A percentile compares a stretch with the other conserved stretches of the same genome.
Conservation (phyloP, 768 basidiomycete genomes). For the Tylopilus subfusipes region DNA sequence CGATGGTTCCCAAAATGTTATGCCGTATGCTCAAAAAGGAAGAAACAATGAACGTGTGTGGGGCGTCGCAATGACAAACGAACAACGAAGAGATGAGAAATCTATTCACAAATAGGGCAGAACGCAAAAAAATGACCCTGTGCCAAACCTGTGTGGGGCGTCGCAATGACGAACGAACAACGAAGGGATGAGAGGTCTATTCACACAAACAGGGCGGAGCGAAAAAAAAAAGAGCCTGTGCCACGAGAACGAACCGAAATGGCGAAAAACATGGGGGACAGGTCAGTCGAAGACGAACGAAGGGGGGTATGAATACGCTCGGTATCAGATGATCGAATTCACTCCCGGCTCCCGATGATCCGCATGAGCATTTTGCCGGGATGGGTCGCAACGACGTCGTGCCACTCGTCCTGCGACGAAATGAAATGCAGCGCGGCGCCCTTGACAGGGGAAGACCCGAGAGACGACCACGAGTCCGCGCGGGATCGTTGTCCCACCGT, state of each 20-base stretch:
- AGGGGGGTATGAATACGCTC: background rate
- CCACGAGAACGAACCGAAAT: conserved; percentile 7
- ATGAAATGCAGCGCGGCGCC: conserved; percentile 42
- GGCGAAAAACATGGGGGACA: background rate
- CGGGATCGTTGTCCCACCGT: conserved; percentile 24
- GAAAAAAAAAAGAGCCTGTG: conserved; percentile 6
- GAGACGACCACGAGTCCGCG: conserved; percentile 34
- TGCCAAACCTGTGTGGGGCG: background rate
- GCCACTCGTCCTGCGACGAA: conserved; percentile 59
- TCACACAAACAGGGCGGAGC: background rate
- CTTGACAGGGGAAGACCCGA: conserved; percentile 22
- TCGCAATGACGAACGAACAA: background rate
- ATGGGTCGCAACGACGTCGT: conserved; percentile 40
- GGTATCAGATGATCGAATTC: background rate
- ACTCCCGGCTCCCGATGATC: conserved; percentile 37
- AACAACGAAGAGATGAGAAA: background rate
- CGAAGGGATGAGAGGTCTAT: background rate
- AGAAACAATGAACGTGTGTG: background rate
- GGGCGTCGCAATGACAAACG: background rate
- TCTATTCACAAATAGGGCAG: background rate
- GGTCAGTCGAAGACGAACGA: conserved; percentile 1
- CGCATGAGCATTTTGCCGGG: conserved; percentile 56
- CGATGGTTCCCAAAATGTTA: background rate
- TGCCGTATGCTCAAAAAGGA: background rate
- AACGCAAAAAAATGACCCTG: background rate